phyloP scores from a whole-genome alignment of 768 basidiomycete species.

The Calocybe cyanea region DNA sequence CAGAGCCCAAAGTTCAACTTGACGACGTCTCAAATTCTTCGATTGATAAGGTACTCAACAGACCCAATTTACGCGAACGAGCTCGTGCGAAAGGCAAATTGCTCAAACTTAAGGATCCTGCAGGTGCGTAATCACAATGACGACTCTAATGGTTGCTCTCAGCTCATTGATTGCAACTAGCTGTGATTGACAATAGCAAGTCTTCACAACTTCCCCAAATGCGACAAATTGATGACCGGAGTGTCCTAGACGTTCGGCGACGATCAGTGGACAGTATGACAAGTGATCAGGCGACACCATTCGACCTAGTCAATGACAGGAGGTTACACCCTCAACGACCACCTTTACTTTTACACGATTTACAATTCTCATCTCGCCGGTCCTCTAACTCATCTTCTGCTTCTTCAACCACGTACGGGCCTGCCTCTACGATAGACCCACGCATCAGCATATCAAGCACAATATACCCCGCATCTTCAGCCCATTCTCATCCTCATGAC shows the following conservation, averaged over 20 bases:
- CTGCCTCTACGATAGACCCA: constrained; percentile 32
- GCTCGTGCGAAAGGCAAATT: constrained; percentile 16
- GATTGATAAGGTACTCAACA: neutral
- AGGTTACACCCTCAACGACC: constrained; percentile 16
- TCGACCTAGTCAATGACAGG: neutral
- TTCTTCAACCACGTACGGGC: constrained; percentile 22
- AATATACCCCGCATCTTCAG: constrained; percentile 32
- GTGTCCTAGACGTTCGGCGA: constrained; percentile 22
- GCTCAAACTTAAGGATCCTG: constrained; percentile 9
- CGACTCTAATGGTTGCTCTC: neutral
- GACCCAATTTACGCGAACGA: constrained; percentile 12
- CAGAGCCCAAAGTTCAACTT: constrained; percentile 2
- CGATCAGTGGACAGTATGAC: constrained; percentile 5
- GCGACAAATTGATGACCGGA: constrained; percentile 11
- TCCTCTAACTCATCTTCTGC: constrained; percentile 25
- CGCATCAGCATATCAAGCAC: constrained; percentile 41
- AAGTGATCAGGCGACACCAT: neutral
- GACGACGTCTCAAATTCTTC: constrained; percentile 11
- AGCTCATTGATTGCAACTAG: neutral
- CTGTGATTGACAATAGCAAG: constrained; percentile 7
- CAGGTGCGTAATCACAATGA: constrained; percentile 2
- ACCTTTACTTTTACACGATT: constrained; percentile 32
- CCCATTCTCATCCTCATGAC: constrained; percentile 22
- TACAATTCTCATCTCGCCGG: constrained; percentile 3
- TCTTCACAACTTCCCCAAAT: constrained; percentile 5